Evolutionary conservation across 2,329 filamentous ascomycete species (phyloP).

Genomic region (Pyricularia sp.): DNA sequence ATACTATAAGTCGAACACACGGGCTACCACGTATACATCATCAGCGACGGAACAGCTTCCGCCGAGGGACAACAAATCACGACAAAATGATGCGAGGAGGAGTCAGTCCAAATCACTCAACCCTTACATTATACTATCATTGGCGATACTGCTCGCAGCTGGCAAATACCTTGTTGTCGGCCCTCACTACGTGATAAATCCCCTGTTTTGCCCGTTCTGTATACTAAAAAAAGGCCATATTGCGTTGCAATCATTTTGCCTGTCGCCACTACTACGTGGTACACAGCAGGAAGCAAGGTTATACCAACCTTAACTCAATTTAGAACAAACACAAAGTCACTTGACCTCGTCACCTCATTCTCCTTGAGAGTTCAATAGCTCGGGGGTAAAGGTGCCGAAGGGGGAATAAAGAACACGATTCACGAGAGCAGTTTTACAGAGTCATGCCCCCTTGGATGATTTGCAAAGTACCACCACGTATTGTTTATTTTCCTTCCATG

Average conservation of each 20-base stretch:
- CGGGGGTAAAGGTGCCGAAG: background rate
- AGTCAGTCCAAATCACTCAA: background rate
- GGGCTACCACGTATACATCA: background rate
- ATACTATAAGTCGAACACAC: background rate
- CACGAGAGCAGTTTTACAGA: background rate
- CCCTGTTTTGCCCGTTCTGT: background rate
- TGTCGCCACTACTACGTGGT: background rate
- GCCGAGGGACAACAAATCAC: no score
- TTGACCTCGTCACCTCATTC: background rate
- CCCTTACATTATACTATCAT: background rate
- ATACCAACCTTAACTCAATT: background rate
- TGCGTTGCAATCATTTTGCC: background rate
- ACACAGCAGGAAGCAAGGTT: background rate
- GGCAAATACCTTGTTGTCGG: background rate
- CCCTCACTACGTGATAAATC: no score
- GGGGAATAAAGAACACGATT: background rate
- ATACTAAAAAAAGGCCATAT: background rate
- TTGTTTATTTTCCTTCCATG: background rate
- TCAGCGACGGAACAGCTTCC: background rate
- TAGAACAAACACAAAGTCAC: background rate
- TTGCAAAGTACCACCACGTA: background rate
- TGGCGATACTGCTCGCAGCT: background rate
- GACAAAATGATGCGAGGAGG: background rate
- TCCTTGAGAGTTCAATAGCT: background rate
- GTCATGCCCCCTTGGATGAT: background rate